Base-by-base conservation (phyloP, 129 eudicot genomes). In the Chrysanthemum seticuspe region DNA sequence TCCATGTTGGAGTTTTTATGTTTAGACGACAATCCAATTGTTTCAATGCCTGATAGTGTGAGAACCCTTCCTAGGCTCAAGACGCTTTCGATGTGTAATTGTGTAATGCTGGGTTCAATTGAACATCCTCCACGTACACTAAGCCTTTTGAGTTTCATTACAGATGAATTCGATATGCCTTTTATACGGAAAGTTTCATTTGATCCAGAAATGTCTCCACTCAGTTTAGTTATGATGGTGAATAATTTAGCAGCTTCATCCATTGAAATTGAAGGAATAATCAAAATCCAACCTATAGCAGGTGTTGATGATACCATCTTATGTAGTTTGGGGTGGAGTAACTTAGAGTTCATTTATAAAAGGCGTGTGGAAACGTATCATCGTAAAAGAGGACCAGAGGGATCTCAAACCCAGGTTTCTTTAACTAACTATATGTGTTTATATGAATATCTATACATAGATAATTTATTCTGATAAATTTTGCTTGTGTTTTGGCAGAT, bases 181-280 rank as follows among this genome's bases (percentile, higher is more conserved):
- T 21, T 11, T 16, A 21, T 29, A 34, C 25, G 47, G 34, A 72
- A 23, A 59, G 12, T 72, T 59, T 2, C 13, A 6, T 72, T 72
- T 59, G 34, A 13, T 58, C 76, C 21, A 44, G 58, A 58, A 58
- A 72, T 72, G 77, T 34, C 53, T 63, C 70, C 77, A 62, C 61
- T 72, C 11, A 0, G 14, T n/a, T 61, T 58, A 23, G 2, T 0
- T 9, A 6, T 12, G 10, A 5, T 4, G n/a, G 10, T 44, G 36
- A 21, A 13, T 0, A 31, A 3, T 31, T 72, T 72, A 19, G 36
- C 70, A 50, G 21, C 21, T 73, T 73, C 51, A 1, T 61, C 69
- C 0, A 5, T 73, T 25, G 77, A 60, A 61, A 48, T 73, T n/a
- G 70, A 73, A 29, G 70, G 77, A 16, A 50, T 73, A 4, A 5